Base-by-base conservation (phyloP, 306 rosid genomes). In the Prunus campanulata region DNA sequence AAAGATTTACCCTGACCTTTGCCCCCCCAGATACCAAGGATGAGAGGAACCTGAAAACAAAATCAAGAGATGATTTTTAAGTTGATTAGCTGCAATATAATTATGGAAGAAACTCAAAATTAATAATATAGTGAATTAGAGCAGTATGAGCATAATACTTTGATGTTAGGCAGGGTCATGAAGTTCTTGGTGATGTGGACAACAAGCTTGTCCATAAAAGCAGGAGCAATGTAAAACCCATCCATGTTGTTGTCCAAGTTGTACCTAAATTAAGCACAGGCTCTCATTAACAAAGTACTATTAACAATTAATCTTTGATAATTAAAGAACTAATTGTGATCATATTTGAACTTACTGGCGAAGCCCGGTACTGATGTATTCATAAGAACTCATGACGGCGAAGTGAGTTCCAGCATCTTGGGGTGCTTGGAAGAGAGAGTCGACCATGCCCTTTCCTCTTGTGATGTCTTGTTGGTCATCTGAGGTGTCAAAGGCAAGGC, bases 11-110 rank as follows among this genome's bases (percentile, higher is more conserved):
- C 97, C 82, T 96, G 98, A 71, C 99, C 99, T 82, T 96, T 96
- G 75, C 99, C 99, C 84, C 99, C 99, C 98, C 98, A 96, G n/a
- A 96, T 74, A 88, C 99, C 99, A 82, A 96, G 85, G 82, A 91
- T 96, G 62, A 96, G 88, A 79, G 98, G 99, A 84, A 96, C 79
- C 98, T 95, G 72, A 46, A 15, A 12, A 60, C 18, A 46, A 66
- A 72, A 11, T 22, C 39, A 66, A 42, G 30, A 15, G 19, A 27
- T 19, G 27, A 12, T 20, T 76, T 16, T 76, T 16, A 49, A n/a
- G 50, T 75, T 74, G 48, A 75, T 47, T 51, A 20, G 42, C 44
- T 24, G n/a, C 44, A 18, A 22, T 57, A 20, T 56, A 50, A 8
- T 1, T 35, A 51, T 8, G 16, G 48, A 12, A 16, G 48, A 32